These are phyloP conservation scores for Phytophthora constricta DNA, from an alignment of 352 stramenopile species.

Conservation along the genomic window DNA sequence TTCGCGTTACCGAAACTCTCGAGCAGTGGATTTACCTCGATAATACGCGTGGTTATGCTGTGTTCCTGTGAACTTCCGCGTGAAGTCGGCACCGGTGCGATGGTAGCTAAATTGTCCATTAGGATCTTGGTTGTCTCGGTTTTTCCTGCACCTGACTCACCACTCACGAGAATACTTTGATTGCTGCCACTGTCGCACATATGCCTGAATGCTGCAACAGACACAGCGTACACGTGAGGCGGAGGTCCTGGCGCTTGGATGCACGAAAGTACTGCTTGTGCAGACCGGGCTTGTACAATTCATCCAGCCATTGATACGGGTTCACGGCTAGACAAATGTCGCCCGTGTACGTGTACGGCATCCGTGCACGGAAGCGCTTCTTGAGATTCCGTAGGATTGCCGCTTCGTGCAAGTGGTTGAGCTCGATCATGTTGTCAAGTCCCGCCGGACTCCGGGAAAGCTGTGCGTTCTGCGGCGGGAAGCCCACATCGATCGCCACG, in stretches of 20 bases:
- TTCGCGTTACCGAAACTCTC: slow-evolving; percentile 99
- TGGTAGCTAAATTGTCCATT: slow-evolving; percentile 86
- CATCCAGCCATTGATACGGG: slow-evolving; percentile 92
- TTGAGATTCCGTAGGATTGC: slow-evolving; percentile 91
- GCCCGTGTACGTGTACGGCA: slow-evolving; percentile 96
- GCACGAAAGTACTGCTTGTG: slow-evolving; percentile 70
- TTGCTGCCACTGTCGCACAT: slow-evolving; percentile 65
- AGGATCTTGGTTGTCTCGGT: slow-evolving; percentile 95
- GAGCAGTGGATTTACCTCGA: slow-evolving; percentile 97
- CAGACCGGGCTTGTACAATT: slow-evolving; percentile 77
- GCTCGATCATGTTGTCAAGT: slow-evolving; percentile 82
- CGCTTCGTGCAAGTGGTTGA: slow-evolving; percentile 91
- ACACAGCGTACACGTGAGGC: slow-evolving; percentile 79
- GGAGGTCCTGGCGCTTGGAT: slow-evolving; percentile 54
- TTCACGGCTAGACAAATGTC: slow-evolving; percentile 98
- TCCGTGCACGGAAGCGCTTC: slow-evolving; percentile 71
- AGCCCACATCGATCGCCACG: slow-evolving; percentile 47
- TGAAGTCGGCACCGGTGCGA: slow-evolving; percentile 41
- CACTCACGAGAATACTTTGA: slow-evolving; percentile 88
- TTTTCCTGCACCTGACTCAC: slow-evolving; percentile 91
- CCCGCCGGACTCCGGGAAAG: slow-evolving; percentile 27
- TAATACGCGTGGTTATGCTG: slow-evolving; percentile 88
- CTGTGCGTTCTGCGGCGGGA: slow-evolving; percentile 73
- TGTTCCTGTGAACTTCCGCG: slow-evolving; percentile 24
- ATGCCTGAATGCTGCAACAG: slow-evolving; percentile 70